Evolutionary conservation across 352 stramenopile genomes (phyloP), one percentile per base, ranked within the genome.

Genomic region (Phytopythium montanum): DNA sequence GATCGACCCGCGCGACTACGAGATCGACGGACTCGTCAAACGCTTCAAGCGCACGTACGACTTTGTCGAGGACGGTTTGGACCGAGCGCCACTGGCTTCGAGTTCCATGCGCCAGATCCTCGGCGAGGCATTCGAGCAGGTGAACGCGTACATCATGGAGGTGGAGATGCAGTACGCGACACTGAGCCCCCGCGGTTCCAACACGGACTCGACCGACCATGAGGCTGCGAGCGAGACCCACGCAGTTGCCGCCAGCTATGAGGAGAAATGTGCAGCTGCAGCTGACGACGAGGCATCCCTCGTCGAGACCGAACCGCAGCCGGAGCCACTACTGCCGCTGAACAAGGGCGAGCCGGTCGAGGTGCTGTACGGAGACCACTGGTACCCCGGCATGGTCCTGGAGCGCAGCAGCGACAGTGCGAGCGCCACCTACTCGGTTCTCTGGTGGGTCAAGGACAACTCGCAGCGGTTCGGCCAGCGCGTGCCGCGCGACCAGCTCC

Each of bases 361-460:
- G 61, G 73, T 90, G 12, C 34, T 71, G 8, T 73, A 81, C 38
- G 70, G 73, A 50, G 68, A 60, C 23, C 48, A 81, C 48, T 92
- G 83, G 83, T 88, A 87, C 48, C 75, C 72, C 0, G 83, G 81
- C 18, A 82, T 88, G 49, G 64, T 90, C 39, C 66, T 90, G 48
- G 72, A 89, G 36, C 70, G 68, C 51, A 88, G 90, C 49, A 64
- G 69, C 46, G 73, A 80, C 54, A 55, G 51, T 6, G 71, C 52
- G 52, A 55, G 48, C 8, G 69, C 52, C 13, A 83, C 71, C 18
- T 93, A 93, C 69, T 87, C 84, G 45, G 77, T 93, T 33, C 49
- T 91, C 13, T 93, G 84, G 84, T 93, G 84, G 81, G 80, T 88
- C 63, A 73, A 86, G 31, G 78, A 90, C 68, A 87, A 88, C 61